Base-by-base conservation (phyloP, 116 monocot species). In the Iris pallida region DNA sequence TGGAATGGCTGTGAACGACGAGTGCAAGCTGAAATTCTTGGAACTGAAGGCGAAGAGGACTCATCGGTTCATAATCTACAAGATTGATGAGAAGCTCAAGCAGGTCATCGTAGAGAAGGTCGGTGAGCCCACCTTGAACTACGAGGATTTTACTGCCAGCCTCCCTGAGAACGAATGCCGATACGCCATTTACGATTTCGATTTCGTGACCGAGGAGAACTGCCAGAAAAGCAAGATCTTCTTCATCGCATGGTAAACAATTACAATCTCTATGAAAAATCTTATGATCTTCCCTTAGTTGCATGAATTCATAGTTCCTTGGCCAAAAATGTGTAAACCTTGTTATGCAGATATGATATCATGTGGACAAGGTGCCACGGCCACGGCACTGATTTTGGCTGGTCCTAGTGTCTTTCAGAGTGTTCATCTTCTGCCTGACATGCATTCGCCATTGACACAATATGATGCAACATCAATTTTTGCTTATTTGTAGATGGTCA, bases 171-270 rank as follows among this genome's bases (percentile, higher is more conserved):
- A 86, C 54, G 90, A 86, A 66, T 86, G 90, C 54, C 57, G 90
- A 70, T 90, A 86, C 11, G 81, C 84, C 4, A 76, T 90, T 63
- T 86, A 77, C 59, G 90, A 86, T 68, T 90, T 83, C 49, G 90
- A 90, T 75, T 90, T 86, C 61, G 81, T 90, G 1, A 90, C 83
- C 30, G 81, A 66, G 17, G 90, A 90, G 81, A 86, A 90, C 62
- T 83, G 83, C 82, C 93, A 86, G 80, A 93, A 93, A 65, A 93
- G 89, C 86, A 93, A 89, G 76, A 93, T 89, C 19, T 86, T 93
- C 65, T 89, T 89, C 63, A 93, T 89, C 66, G 81, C 81, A 62
- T 80, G 83, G 88, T 83, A 82, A 80, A 30, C 49, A 51, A 9
- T 51, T 51, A 51, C 13, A 13, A 9, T 7, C 13, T 51, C 7